Evolutionary conservation across 148 eudicot genomes (phyloP).

Genomic region (Diospyros kaki): DNA sequence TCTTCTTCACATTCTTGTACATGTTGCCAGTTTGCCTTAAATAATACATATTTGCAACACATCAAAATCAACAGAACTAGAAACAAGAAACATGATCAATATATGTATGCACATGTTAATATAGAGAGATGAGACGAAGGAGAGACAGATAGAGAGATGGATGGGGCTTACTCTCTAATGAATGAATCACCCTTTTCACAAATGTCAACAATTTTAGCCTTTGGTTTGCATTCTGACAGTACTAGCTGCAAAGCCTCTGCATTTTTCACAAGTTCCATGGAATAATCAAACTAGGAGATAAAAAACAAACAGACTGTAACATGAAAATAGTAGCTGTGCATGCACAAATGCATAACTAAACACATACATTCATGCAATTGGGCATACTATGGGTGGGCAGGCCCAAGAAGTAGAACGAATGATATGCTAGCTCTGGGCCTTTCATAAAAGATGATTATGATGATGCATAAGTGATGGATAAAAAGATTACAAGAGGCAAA

Average conservation of each 20-base stretch:
- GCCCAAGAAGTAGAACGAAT: too few species aligned
- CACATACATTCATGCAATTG: too few species aligned
- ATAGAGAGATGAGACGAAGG: not conserved
- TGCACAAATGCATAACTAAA: too few species aligned
- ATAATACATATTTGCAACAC: not conserved
- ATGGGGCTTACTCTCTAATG: constrained; percentile 45
- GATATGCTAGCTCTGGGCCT: too few species aligned
- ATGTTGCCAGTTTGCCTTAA: constrained; percentile 64
- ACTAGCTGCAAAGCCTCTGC: constrained; percentile 90
- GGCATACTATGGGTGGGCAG: too few species aligned
- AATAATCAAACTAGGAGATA: not conserved
- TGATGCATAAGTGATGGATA: too few species aligned
- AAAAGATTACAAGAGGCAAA: too few species aligned
- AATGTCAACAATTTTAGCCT: constrained; percentile 74
- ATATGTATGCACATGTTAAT: not conserved
- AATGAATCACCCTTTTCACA: constrained; percentile 79
- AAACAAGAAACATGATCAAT: not conserved
- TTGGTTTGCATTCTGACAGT: constrained; percentile 72
- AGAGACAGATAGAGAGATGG: not conserved
- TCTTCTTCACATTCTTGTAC: constrained; percentile 86
- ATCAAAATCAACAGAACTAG: not conserved
- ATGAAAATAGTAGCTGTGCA: too few species aligned
- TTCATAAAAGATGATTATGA: too few species aligned
- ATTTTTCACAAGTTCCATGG: constrained; percentile 8
- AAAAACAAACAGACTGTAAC: not conserved